Conservation (phyloP, 495 filamentous ascomycete species). For the Aspergillus mulundensis region DNA sequence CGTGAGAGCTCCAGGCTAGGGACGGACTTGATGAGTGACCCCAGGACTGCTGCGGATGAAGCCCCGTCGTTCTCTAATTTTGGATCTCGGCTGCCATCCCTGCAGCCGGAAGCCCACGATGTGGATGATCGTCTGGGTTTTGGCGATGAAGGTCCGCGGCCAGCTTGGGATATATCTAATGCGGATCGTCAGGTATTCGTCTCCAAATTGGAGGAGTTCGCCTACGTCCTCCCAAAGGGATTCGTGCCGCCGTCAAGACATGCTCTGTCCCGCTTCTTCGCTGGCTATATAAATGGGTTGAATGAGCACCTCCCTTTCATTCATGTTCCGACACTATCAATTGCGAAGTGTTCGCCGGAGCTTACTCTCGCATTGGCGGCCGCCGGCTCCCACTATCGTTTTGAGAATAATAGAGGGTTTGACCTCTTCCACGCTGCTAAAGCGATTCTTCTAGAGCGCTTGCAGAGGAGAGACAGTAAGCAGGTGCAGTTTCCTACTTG, state of each 20-base stretch:
- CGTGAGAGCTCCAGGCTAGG: slow-evolving; percentile 36
- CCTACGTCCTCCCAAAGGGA: slow-evolving; percentile 58
- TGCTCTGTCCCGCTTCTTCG: slow-evolving; percentile 44
- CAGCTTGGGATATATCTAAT: slow-evolving; percentile 63
- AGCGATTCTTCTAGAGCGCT: slow-evolving; percentile 43
- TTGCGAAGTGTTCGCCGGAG: slow-evolving; percentile 42
- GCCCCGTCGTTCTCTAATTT: slow-evolving; percentile 57
- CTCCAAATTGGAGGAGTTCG: slow-evolving; percentile 61
- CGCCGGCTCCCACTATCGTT: slow-evolving; percentile 52
- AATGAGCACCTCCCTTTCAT: slow-evolving; percentile 50
- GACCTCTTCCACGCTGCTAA: slow-evolving; percentile 65
- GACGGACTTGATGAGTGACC: slow-evolving; percentile 36
- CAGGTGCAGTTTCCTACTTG: slow-evolving; percentile 41
- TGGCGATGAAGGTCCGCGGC: slow-evolving; percentile 41
- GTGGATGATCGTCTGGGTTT: slow-evolving; percentile 49
- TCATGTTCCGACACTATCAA: slow-evolving; percentile 45
- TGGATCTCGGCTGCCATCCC: slow-evolving; percentile 63
- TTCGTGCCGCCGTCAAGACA: slow-evolving; percentile 56
- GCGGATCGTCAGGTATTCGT: slow-evolving; percentile 60
- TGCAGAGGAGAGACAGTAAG: slow-evolving; percentile 44
- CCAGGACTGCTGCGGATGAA: slow-evolving; percentile 35
- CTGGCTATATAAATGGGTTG: slow-evolving; percentile 46
- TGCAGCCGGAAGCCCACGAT: slow-evolving; percentile 61
- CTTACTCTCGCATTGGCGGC: slow-evolving; percentile 46
- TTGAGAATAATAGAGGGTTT: slow-evolving; percentile 62